A percentile compares a stretch with the other conserved stretches of the same genome.
phyloP scores from a whole-genome alignment of 768 basidiomycete species.

The Rhizopogon vesiculosus region DNA sequence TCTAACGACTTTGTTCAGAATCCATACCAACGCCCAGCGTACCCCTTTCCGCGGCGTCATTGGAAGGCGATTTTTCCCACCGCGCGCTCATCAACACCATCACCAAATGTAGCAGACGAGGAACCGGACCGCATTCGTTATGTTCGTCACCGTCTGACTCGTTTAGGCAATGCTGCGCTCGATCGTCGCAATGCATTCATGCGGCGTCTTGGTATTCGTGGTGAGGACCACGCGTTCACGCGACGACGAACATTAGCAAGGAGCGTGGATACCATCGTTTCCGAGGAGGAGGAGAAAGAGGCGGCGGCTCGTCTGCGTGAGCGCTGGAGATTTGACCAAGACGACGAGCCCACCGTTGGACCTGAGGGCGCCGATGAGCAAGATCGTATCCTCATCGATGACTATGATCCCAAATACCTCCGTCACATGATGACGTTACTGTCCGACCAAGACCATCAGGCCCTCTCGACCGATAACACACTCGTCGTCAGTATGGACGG shows the following conservation, averaged over 20 bases:
- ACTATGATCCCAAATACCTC: slow-evolving; percentile 59
- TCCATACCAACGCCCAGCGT: slow-evolving; percentile 62
- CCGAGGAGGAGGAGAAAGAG: slow-evolving; percentile 34
- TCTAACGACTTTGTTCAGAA: slow-evolving; percentile 37
- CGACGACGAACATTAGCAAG: slow-evolving; percentile 13
- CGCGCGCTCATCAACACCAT: slow-evolving; percentile 26
- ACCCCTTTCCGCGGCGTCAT: slow-evolving; percentile 55
- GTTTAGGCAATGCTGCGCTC: slow-evolving; percentile 73
- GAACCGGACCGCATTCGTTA: slow-evolving; percentile 19
- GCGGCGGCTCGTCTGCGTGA: slow-evolving; percentile 40
- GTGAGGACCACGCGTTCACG: not conserved
- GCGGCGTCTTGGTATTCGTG: slow-evolving; percentile 18
- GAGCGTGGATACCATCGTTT: slow-evolving; percentile 23
- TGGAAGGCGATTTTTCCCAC: slow-evolving; percentile 58
- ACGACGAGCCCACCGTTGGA: slow-evolving; percentile 53
- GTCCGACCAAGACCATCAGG: slow-evolving; percentile 47
- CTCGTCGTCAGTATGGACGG: slow-evolving; percentile 42
- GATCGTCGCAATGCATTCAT: slow-evolving; percentile 56
- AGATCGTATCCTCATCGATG: slow-evolving; percentile 65
- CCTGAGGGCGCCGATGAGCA: slow-evolving; percentile 64
- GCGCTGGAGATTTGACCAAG: slow-evolving; percentile 66
- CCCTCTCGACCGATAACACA: slow-evolving; percentile 46
- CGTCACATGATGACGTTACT: slow-evolving; percentile 53
- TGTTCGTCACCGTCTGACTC: slow-evolving; percentile 73
- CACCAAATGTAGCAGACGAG: slow-evolving; percentile 8